Conservation (phyloP, 2,329 filamentous ascomycete genomes). For the Reticulascus tulasneorum region DNA sequence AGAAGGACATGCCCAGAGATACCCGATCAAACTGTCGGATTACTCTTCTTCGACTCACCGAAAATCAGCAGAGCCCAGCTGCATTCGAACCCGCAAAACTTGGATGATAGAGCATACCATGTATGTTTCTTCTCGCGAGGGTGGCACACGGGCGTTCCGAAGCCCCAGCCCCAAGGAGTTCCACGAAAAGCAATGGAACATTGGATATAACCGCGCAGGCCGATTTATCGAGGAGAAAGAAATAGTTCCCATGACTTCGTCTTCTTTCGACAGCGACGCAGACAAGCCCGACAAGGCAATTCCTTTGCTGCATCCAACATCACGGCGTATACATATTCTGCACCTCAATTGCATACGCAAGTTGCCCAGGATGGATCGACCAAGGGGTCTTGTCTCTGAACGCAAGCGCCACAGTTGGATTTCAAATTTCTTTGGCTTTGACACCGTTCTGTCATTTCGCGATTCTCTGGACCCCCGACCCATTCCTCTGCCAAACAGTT, state of each 20-base stretch:
- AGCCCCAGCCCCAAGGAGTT: constrained; percentile 34
- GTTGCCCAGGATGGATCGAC: constrained; percentile 13
- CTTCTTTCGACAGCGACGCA: constrained; percentile 8
- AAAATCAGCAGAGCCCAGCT: constrained; percentile 23
- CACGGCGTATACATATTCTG: no score
- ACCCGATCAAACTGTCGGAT: constrained; percentile 36
- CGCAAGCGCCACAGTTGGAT: constrained; percentile 6
- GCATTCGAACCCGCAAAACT: constrained; percentile 33
- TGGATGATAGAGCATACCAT: constrained; percentile 41
- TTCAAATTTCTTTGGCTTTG: constrained; percentile 6
- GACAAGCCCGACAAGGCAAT: neutral
- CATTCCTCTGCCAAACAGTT: constrained; percentile 28
- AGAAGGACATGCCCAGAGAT: constrained; percentile 30
- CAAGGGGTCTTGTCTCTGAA: constrained; percentile 4
- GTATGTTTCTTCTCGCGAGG: constrained; percentile 33
- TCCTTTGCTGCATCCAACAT: no score
- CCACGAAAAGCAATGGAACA: constrained; percentile 37
- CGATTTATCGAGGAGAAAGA: constrained; percentile 30
- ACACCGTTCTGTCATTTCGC: constrained; percentile 6
- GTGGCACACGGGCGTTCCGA: constrained; percentile 32
- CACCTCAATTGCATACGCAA: constrained; percentile 1
- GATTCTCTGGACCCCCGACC: constrained; percentile 6
- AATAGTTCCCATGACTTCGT: constrained; percentile 16
- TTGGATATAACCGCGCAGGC: constrained; percentile 21
- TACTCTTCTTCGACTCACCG: constrained; percentile 22